Base-by-base conservation (phyloP, 257 asterid genomes). In the Penstemon davidsonii region DNA sequence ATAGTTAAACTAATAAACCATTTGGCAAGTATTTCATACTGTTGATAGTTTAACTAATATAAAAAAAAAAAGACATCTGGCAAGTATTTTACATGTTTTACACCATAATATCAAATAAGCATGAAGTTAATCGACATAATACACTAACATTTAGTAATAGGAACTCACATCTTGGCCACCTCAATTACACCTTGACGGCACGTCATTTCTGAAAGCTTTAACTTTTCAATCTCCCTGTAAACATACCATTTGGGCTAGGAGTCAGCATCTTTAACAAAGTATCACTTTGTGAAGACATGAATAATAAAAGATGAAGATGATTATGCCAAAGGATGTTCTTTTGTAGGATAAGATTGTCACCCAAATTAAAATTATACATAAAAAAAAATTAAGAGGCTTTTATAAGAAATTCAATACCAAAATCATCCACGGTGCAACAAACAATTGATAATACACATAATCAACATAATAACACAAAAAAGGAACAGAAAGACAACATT, bases 101-200 rank as follows among this genome's bases (percentile, higher is more conserved):
- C 33, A 25, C 33, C 33, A 25, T 2, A 25, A 1, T 1, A 25
- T 25, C 33, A 25, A 25, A 25, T 25, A 25, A 45, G 44, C 38
- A 59, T 12, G 40, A 61, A 57, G 58, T 55, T 60, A 15, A 19
- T 13, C 18, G 67, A 36, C 64, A 56, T 56, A 11, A 39, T 50
- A 54, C 8, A 62, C 5, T 3, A 11, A 49, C 40, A 71, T 55
- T 18, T 55, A 58, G 68, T 67, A 45, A 43, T 57, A 52, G 56
- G 37, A 45, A 79, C 98, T 89, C 82, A 89, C 96, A 91, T 91
- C 71, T 91, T 91, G 70, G 98, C 98, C 65, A 91, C 94, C 84
- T 91, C 98, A 78, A 85, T 77, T 60, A 89, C 94, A 60, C 96
- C 98, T 84, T 91, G 92, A 58, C 98, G 90, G 69, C 98, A 91